Conservation (phyloP, 306 rosid genomes). For the Lathyrus tuberosus region DNA sequence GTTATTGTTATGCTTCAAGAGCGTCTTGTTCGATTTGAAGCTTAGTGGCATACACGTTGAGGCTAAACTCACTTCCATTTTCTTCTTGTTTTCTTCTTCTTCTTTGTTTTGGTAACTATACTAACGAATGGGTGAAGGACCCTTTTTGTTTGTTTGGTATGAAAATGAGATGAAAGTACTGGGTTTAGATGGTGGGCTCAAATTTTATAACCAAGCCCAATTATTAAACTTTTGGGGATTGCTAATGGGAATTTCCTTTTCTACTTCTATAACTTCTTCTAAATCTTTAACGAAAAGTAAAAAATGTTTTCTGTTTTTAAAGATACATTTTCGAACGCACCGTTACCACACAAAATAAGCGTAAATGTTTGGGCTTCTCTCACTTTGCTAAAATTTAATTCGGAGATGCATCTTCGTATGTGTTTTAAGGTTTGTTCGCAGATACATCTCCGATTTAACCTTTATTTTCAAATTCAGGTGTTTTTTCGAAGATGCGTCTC, state of each 20-base stretch:
- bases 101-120: neutral
- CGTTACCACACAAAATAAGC: too few species aligned
- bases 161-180: neutral
- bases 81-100: neutral
- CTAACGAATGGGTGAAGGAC: neutral
- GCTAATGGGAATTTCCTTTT: neutral
- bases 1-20: conserved; percentile 38
- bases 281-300: too few species aligned
- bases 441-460: too few species aligned
- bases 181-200: conserved; percentile 24
- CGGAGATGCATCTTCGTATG: too few species aligned
- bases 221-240: neutral
- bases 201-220: neutral
- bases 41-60: conserved; percentile 51
- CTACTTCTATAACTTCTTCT: too few species aligned
- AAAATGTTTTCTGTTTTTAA: too few species aligned
- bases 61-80: conserved; percentile 59
- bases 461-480: too few species aligned
- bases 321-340: too few species aligned
- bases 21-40: conserved; percentile 27
- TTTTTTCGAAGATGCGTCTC: too few species aligned
- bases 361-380: too few species aligned
- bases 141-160: neutral
- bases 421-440: too few species aligned
- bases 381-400: too few species aligned